Base-by-base conservation (phyloP, 2,329 filamentous ascomycete species). In the Anisogramma anomala region DNA sequence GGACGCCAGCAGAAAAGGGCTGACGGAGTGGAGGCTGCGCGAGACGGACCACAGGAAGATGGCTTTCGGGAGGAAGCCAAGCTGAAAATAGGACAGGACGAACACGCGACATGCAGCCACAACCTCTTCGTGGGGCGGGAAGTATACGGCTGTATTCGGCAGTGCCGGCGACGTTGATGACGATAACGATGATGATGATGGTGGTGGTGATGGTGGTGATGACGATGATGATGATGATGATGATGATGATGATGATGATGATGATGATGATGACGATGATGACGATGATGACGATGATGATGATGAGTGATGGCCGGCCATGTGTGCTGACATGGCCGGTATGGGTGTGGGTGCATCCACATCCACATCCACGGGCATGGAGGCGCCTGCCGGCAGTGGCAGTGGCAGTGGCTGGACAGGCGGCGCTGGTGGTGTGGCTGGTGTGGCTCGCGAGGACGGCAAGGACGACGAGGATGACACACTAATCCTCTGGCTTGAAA, bases 41-140 rank as follows among this genome's bases (percentile, higher is more conserved):
- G 41, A 39, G 7, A 60, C 42, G 17, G 46, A 41, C 27, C 56
- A 52, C 19, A 59, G 47, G 38, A 60, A 60, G 27, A 58, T 38
- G 3, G 50, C 46, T 36, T 58, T 57, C 10, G 57, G 56, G 10
- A 60, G 46, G 41, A 59, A 60, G 7, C 56, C 56, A 2, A 58
- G 52, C 43, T 57, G 55, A 41, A 58, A 58, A 36, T 55, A 57
- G 9, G 50, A 57, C 1, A 51, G 55, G 18, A 53, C 48, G 17
- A 58, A 53, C 5, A 49, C 49, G n/a, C 50, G 52, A 22, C 50
- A 52, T 10, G 53, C 55, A 22, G 55, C 52, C 15, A 56, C 51
- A 8, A 58, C 47, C 32, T 56, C 55, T 3, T 53, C 46, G 27
- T 50, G 43, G 2, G 54, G 53, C n/a, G 46, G 46, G 18, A 48